phyloP scores from a whole-genome alignment of 139 green algal genomes.

The Closterium sp. region DNA sequence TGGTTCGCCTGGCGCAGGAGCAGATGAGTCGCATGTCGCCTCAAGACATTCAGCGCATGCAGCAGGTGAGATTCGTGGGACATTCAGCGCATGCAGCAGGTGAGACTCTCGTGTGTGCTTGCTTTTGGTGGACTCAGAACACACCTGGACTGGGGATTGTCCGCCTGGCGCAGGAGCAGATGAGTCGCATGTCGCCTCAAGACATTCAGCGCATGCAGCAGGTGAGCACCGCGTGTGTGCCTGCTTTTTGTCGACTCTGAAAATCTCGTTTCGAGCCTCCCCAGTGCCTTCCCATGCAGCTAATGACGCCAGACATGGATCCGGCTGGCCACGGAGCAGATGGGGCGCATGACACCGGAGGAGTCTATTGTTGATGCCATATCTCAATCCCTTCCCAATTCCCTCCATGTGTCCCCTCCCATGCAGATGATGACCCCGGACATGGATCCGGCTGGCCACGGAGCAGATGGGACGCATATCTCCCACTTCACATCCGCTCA shows the following conservation, averaged over 20 bases:
- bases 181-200: constrained; percentile 36
- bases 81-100: constrained; percentile 42
- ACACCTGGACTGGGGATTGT: no score
- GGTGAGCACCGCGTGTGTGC: not conserved
- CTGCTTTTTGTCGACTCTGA: no score
- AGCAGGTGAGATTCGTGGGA: constrained; percentile 20
- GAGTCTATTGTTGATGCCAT: not conserved
- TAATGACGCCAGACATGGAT: constrained; percentile 37
- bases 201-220: constrained; percentile 48
- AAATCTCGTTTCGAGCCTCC: no score
- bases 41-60: constrained; percentile 44
- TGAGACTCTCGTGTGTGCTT: not conserved
- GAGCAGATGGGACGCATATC: constrained; percentile 14
- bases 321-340: constrained; percentile 5
- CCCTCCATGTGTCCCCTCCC: no score
- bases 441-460: constrained; percentile 19
- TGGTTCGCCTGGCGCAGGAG: constrained; percentile 25
- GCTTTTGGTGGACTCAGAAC: no score
- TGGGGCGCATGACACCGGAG: constrained; percentile 19
- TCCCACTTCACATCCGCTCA: no score
- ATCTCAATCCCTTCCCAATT: not conserved
- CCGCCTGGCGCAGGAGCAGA: constrained; percentile 27
- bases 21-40: constrained; percentile 43
- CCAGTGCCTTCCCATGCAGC: not conserved
- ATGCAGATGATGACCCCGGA: constrained; percentile 43